Percentiles rank a stretch among this genome's conserved stretches.
Conservation (phyloP, 176 grass and related monocot species). For the Carex littledalei region DNA sequence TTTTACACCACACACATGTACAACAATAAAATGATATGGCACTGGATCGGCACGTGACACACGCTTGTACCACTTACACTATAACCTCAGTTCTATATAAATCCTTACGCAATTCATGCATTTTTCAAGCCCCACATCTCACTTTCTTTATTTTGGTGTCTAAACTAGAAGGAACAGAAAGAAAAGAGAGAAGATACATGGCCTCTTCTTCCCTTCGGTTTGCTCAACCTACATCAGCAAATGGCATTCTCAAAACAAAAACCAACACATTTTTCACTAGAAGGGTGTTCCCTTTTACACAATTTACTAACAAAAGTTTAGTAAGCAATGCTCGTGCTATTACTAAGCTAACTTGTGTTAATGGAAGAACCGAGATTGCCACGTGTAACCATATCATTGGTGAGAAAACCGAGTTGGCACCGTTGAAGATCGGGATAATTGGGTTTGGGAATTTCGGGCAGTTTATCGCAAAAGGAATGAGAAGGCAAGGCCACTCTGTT, state of each 20-base stretch:
- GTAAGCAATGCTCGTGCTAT: neutral
- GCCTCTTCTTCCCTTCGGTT: neutral
- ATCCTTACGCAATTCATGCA: neutral
- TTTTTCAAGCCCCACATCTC: neutral
- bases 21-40: neutral
- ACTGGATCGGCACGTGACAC: neutral
- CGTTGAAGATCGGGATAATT: conserved; percentile 34
- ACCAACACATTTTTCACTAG: neutral
- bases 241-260: neutral
- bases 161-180: neutral
- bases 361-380: neutral
- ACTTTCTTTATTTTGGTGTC: too few relatives aligned
- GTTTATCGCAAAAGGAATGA: conserved; percentile 52
- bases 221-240: neutral
- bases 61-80: neutral
- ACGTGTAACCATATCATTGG: neutral
- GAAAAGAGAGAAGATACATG: neutral
- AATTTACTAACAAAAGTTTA: neutral
- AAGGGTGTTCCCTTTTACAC: neutral
- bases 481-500: conserved; percentile 49
- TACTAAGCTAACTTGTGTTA: neutral
- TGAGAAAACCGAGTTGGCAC: neutral
- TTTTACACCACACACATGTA: neutral
- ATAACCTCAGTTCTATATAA: neutral
- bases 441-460: conserved; percentile 67